Percentiles rank a stretch among this genome's conserved stretches.
Conservation (phyloP, 345 rosid genomes). For the Eucalyptus microcorys region DNA sequence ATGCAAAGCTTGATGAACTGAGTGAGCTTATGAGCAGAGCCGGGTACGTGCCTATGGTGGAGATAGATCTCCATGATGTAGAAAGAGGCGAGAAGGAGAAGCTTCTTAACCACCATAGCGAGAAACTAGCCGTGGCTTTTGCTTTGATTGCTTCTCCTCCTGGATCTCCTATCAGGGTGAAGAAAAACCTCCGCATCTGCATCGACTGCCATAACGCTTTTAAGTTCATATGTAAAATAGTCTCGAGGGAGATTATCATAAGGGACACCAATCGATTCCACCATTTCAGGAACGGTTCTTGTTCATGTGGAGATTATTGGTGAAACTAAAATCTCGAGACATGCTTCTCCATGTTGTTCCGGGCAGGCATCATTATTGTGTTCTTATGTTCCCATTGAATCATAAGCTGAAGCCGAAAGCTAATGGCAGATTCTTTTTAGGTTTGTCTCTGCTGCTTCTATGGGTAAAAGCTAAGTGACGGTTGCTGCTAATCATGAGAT, state of each 20-base stretch:
- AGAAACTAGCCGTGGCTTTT: slow-evolving; percentile 58
- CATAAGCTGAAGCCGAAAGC: not conserved
- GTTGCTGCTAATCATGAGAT: not conserved
- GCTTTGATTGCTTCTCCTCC: slow-evolving; percentile 49
- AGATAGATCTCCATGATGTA: slow-evolving; percentile 48
- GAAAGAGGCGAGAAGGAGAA: slow-evolving; percentile 33
- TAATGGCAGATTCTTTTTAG: not conserved
- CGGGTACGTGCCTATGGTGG: slow-evolving; percentile 49
- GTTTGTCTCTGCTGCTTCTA: not conserved
- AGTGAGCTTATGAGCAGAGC: slow-evolving; percentile 27
- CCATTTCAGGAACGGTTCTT: slow-evolving; percentile 47
- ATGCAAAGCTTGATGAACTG: slow-evolving; percentile 42
- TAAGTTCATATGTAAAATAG: slow-evolving; percentile 37
- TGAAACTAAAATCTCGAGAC: not conserved
- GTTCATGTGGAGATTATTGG: slow-evolving; percentile 69
- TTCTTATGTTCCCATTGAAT: not conserved
- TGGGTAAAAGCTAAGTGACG: not conserved
- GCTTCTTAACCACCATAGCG: slow-evolving; percentile 45
- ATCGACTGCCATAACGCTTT: slow-evolving; percentile 40
- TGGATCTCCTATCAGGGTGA: slow-evolving; percentile 46
- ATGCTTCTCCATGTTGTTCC: not conserved
- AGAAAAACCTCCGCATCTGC: slow-evolving; percentile 57
- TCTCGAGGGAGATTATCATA: slow-evolving; percentile 44
- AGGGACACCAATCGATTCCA: slow-evolving; percentile 58
- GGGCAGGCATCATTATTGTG: not conserved